Conservation (phyloP, 2,329 filamentous ascomycete species). For the Botrytis fragariae region DNA sequence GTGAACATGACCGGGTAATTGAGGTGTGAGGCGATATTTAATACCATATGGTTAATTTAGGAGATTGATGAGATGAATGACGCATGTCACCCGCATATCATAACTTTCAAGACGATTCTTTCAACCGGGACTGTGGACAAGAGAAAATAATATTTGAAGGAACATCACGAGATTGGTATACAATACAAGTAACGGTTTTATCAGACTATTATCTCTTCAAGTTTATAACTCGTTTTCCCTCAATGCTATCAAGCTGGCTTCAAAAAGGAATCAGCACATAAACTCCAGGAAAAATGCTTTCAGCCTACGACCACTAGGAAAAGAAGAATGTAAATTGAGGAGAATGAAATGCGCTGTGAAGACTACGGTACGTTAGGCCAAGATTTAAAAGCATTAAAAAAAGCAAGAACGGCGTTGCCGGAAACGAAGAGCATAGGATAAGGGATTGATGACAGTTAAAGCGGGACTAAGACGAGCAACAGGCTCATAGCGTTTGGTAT, state of each 20-base stretch:
- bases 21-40: no score
- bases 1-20: neutral
- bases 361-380: no score
- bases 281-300: neutral
- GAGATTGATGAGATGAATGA: neutral
- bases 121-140: neutral
- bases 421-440: neutral
- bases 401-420: neutral
- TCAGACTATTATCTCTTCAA: neutral
- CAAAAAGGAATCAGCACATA: neutral
- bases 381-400: neutral
- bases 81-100: no score
- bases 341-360: neutral
- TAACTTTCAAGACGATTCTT: neutral
- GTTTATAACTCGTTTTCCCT: neutral
- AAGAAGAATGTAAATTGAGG: neutral
- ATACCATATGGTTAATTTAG: no score
- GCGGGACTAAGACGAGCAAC: neutral
- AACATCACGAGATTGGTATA: neutral
- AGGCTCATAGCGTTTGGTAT: neutral
- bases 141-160: neutral
- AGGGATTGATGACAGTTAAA: neutral
- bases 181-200: neutral
- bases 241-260: neutral
- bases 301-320: rapidly evolving